Conservation (phyloP, 345 rosid genomes). For the Cardamine occulta region DNA sequence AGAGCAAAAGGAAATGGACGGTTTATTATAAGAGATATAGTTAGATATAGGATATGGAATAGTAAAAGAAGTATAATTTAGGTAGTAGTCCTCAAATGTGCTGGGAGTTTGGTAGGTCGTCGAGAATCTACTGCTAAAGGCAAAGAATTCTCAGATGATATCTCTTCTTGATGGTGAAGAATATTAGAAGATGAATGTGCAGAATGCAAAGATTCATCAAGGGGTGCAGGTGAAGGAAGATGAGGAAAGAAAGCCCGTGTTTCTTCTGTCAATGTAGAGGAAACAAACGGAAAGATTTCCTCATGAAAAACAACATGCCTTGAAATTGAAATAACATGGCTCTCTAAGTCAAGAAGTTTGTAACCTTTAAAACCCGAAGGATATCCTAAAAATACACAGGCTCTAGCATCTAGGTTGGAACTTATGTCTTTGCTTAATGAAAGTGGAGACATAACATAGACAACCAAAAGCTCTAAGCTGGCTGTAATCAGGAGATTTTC, state of each 20-base stretch:
- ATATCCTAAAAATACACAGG: neutral
- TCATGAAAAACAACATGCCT: neutral
- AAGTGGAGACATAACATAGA: neutral
- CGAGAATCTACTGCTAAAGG: neutral
- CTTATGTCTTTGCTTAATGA: neutral
- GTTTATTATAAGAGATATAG: neutral
- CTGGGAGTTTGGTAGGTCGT: neutral
- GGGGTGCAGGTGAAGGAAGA: neutral
- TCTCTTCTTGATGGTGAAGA: neutral
- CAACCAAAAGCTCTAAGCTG: neutral
- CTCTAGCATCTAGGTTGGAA: neutral
- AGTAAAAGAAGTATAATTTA: neutral
- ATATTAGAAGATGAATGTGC: neutral
- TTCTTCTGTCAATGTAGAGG: neutral
- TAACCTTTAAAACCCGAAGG: neutral
- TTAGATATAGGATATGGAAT: neutral
- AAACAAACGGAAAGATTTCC: neutral
- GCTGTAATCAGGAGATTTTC: rapidly evolving
- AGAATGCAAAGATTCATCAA: neutral
- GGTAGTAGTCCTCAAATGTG: neutral
- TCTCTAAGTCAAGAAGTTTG: neutral
- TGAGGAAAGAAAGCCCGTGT: neutral
- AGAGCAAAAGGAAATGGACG: neutral
- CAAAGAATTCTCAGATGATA: neutral
- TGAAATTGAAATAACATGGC: neutral